These are phyloP conservation scores for Diospyros kaki DNA, from an alignment of 148 eudicot species.

Conservation along the genomic window DNA sequence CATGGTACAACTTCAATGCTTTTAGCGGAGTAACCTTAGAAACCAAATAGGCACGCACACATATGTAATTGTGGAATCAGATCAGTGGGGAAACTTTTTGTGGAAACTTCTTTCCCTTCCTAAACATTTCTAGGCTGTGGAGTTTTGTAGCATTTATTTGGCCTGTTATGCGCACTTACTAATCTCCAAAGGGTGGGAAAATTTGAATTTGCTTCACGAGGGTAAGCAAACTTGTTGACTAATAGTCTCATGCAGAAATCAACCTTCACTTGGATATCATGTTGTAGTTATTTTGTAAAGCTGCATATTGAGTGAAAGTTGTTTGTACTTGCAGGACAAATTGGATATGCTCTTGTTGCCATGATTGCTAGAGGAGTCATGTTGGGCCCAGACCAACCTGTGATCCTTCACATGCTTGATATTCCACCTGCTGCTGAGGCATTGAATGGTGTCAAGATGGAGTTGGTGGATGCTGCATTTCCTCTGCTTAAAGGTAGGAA, in stretches of 20 bases:
- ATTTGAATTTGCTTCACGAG: background rate
- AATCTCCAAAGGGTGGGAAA: background rate
- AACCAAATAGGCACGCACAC: background rate
- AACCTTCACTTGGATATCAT: background rate
- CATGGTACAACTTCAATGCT: background rate
- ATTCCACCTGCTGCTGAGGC: conserved; percentile 96
- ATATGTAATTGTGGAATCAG: background rate
- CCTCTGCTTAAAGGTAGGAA: conserved; percentile 78
- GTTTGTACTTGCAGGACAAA: conserved; percentile 55
- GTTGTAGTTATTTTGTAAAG: background rate
- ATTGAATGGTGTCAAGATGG: conserved; percentile 86
- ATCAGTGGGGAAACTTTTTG: background rate
- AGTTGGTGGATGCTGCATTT: conserved; percentile 91
- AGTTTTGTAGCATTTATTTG: background rate
- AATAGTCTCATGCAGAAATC: background rate
- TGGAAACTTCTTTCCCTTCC: background rate
- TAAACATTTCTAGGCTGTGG: too few species aligned
- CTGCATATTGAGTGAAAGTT: background rate
- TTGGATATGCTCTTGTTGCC: conserved; percentile 88
- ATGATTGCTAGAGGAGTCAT: conserved; percentile 95
- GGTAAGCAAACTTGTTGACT: background rate
- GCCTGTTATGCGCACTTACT: background rate
- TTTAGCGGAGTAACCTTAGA: background rate
- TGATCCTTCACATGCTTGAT: conserved; percentile 93
- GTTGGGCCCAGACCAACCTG: conserved; percentile 83